Evolutionary conservation across 2,329 filamentous ascomycete genomes (phyloP), one percentile per base, ranked within the genome.

Genomic region (Cordyceps farinosa): DNA sequence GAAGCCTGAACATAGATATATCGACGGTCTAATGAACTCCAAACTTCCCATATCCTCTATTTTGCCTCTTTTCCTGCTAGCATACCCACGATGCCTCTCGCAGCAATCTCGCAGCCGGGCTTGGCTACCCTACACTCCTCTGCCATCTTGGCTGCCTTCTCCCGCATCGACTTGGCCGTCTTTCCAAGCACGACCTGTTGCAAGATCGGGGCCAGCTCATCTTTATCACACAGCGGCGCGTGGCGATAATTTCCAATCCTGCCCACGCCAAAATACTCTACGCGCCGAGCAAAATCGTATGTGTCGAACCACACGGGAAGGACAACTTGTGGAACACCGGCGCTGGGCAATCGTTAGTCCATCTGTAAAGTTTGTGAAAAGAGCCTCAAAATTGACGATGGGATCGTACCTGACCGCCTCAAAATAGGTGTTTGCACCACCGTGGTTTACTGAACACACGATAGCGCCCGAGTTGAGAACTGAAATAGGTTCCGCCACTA

Each of bases 281-380:
- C 77, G 3, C 75, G 72, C 17, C 69, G 70, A 7, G 79, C 78
- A 62, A 74, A 80, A 53, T 80, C 77, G 62, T 78, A 78, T 0
- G 75, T 74, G 58, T 81, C 79, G 3, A 75, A 69, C 79, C 79
- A 81, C 4, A 74, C 67, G 0, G 80, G 79, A 1, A 82, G 69
- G 5, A 81, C 66, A 11, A 82, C 65, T 52, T 82, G 80, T 2
- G 79, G 75, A 13, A 78, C 70, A 3, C 79, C 79, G 30, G 73
- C 72, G 15, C 78, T 80, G 40, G 15, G 3, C 15, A 29, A 22
- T 22, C 29, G 22, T 57, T 34, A 51, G 48, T 27, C 27, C 22
- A 17, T 50, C 13, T 30, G 27, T 17, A 30, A 11, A 30, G 5
- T 4, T 3, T 44, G 42, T 9, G 9, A 9, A 22, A n/a, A n/a